Evolutionary conservation across 352 stramenopile genomes (phyloP), one percentile per base, ranked within the genome.

Genomic region (Phytophthora sojae): DNA sequence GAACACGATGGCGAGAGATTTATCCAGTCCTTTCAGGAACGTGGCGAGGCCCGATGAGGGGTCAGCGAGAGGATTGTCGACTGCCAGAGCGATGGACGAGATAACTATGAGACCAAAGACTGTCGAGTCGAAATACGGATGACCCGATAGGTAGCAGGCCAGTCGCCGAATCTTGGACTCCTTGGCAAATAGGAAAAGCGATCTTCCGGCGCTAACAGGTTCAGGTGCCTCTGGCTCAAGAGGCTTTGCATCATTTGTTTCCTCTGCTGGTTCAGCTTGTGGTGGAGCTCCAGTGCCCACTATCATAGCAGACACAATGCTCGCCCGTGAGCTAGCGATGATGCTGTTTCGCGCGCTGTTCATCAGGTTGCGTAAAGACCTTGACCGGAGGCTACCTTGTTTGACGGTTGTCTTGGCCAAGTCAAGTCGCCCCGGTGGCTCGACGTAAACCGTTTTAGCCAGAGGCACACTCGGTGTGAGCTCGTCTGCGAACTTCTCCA

Each of bases 41-140:
- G 51, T 61, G 7, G 81, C 75, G 2, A 90, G 56, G 0, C 21
- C 30, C 2, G 80, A 88, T 15, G 82, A 51, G 0, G 89, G 86
- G 29, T 97, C 73, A 0, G 73, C 60, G 0, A 97, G 78, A 6
- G 94, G 94, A 39, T 94, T 95, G 32, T 98, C 94, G 1, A 98
- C 55, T 0, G 94, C 94, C 7, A 98, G 77, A 3, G 89, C 73
- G 14, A 98, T 73, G 0, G 88, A 97, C 30, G 85, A 96, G 3
- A 96, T 29, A 6, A 91, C 67, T 50, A 98, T 98, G n/a, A 97
- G 67, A 2, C 68, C 57, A 8, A 98, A 78, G 32, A 97, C 88
- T 7, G 79, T 74, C n/a, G 73, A 80, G 67, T 98, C 93, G 52
- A 98, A 98, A 21, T 76, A 73, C 17, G 64, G 71, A 66, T 97